Evolutionary conservation across 192 early-diverging fungal genomes (phyloP), one percentile per base, ranked within the genome.

Genomic region (Gaertneriomyces sp.): DNA sequence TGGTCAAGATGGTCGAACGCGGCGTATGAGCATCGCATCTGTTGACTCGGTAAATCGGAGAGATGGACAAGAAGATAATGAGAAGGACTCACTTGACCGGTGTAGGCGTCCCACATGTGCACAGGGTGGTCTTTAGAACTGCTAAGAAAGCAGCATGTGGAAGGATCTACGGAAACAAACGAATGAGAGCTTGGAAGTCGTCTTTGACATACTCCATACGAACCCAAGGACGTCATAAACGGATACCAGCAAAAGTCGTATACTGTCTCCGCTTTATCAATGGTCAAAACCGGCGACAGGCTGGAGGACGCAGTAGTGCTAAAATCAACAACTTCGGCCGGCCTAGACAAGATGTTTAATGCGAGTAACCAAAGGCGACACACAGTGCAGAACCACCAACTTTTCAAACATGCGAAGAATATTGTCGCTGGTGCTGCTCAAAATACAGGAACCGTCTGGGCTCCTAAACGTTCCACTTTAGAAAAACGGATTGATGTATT

Each of bases 71-170:
- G 2, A 4, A 14, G 38, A 56, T 38, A 8, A 14, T 5, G 16
- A 4, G 39, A 12, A 38, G 54, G 0, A 14, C 41, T 14, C 58
- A 43, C 85, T 51, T 83, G 71, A 40, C 85, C 85, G 17, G 84
- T 80, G 42, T 68, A 80, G 0, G 79, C 80, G 70, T 91, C 90
- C 81, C 92, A 90, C 60, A 94, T 56, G 25, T 83, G 90, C 4
- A 92, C 61, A 0, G 92, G 91, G 47, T 91, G 89, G 44, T 92
- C 92, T 50, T 90, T 76, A 19, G 78, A 79, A 7, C 85, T 85
- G 81, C 53, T 90, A 81, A 58, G 41, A 42, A 63, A 68, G 62
- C 49, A 39, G 41, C 58, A 67, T 6, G 60, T 56, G 38, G 53
- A 46, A 42, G 69, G 74, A 74, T 79, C 79, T 78, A 67, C 1